These are phyloP conservation scores for Aspergillus nanangensis DNA, from an alignment of 495 filamentous ascomycete genomes.

Conservation along the genomic window DNA sequence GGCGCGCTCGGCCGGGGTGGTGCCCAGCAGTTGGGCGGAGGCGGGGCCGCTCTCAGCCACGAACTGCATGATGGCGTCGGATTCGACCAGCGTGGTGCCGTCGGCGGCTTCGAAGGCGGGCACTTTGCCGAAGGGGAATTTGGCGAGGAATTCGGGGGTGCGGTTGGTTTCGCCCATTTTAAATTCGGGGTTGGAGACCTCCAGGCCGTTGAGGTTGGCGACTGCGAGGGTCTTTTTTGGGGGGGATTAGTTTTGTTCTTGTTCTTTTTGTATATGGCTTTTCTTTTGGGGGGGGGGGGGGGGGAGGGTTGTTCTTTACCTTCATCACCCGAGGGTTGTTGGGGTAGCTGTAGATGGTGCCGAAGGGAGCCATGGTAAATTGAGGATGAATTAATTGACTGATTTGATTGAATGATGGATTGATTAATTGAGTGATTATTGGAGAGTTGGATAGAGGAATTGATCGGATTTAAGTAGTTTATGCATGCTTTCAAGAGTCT, in stretches of 20 bases:
- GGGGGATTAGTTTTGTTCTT: background rate
- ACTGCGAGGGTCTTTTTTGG: constrained; percentile 48
- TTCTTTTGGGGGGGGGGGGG: too few relatives aligned
- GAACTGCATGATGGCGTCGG: constrained; percentile 52
- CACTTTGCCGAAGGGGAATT: constrained; percentile 59
- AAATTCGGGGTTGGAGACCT: constrained; percentile 40
- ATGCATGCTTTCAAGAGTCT: too few relatives aligned
- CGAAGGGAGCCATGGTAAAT: constrained; percentile 50
- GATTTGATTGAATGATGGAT: too few relatives aligned
- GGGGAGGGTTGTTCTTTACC: constrained; percentile 24
- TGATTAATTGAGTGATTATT: too few relatives aligned
- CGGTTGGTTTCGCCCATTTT: constrained; percentile 41
- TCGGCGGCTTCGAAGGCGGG: constrained; percentile 53
- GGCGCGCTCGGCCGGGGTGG: constrained; percentile 41
- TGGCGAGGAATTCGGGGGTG: constrained; percentile 49
- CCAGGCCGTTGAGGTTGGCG: constrained; percentile 49
- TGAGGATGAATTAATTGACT: too few relatives aligned
- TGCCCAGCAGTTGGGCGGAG: constrained; percentile 46
- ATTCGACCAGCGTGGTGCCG: constrained; percentile 47
- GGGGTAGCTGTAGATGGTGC: constrained; percentile 43
- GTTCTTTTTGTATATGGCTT: background rate
- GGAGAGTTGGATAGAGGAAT: too few relatives aligned
- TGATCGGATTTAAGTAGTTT: too few relatives aligned
- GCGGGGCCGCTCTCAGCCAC: constrained; percentile 50
- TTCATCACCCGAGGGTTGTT: constrained; percentile 46